phyloP scores from a whole-genome alignment of 1,284 basidiomycete genomes.

The Microbotryum saponariae region DNA sequence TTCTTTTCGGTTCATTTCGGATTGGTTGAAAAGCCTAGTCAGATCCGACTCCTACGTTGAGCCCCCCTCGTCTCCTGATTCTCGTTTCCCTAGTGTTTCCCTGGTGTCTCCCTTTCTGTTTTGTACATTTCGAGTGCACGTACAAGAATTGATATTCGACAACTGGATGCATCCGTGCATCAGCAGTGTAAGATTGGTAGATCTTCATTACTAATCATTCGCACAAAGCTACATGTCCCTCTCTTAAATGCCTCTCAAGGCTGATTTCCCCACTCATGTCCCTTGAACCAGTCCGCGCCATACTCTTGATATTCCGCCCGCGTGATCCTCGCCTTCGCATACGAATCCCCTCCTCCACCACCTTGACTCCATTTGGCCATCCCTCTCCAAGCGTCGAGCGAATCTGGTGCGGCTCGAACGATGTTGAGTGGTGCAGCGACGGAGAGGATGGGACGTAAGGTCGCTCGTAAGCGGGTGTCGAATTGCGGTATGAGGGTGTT shows the following conservation, averaged over 20 bases:
- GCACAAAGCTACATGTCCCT: too few species aligned
- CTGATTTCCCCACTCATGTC: conserved; percentile 46
- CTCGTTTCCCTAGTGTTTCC: too few species aligned
- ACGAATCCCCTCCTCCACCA: conserved; percentile 41
- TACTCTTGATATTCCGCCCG: conserved; percentile 82
- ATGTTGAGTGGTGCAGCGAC: conserved; percentile 65
- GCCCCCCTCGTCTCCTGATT: too few species aligned
- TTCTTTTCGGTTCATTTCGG: too few species aligned
- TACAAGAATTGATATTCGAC: too few species aligned
- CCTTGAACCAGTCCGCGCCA: conserved; percentile 65
- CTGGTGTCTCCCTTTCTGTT: too few species aligned
- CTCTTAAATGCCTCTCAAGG: neutral
- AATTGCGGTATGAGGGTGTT: conserved; percentile 70
- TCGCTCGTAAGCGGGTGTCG: conserved; percentile 56
- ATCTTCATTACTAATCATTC: too few species aligned
- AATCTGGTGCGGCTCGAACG: conserved; percentile 43
- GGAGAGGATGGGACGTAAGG: conserved; percentile 69
- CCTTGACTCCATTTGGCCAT: conserved; percentile 64
- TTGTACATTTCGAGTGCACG: too few species aligned
- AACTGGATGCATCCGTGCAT: too few species aligned
- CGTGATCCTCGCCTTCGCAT: conserved; percentile 52
- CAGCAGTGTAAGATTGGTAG: too few species aligned
- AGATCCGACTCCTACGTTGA: too few species aligned
- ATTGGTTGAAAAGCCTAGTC: too few species aligned
- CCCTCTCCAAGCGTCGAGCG: conserved; percentile 80